Evolutionary conservation across 495 filamentous ascomycete genomes (phyloP).

Genomic region (Aspergillus panamensis): DNA sequence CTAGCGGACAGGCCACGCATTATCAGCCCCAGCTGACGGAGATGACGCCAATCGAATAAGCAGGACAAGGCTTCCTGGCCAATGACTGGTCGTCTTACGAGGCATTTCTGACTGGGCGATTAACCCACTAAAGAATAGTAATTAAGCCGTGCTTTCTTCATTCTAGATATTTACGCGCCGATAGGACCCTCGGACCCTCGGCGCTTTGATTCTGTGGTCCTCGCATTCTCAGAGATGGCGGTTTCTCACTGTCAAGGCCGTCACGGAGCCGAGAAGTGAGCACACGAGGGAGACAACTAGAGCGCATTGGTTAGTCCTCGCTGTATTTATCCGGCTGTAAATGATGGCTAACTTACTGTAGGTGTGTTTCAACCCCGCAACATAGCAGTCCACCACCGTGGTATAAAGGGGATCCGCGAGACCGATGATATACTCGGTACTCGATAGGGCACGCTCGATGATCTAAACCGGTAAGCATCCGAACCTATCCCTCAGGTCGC

Average conservation of each 20-base stretch:
- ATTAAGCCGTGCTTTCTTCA: too few relatives aligned
- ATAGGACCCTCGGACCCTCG: too few relatives aligned
- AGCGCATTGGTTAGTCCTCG: background rate
- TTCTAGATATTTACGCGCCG: too few relatives aligned
- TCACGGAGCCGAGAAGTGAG: slow-evolving; percentile 28
- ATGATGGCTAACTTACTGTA: slow-evolving; percentile 28
- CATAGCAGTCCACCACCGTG: slow-evolving; percentile 35
- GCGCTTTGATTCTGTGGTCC: too few relatives aligned
- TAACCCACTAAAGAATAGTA: too few relatives aligned
- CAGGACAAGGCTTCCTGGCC: too few relatives aligned
- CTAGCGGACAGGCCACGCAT: too few relatives aligned
- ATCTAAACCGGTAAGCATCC: slow-evolving; percentile 20
- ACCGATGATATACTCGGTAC: slow-evolving; percentile 35
- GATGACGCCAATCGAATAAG: too few relatives aligned
- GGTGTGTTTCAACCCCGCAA: slow-evolving; percentile 35
- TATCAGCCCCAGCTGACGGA: too few relatives aligned
- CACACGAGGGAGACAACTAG: slow-evolving; percentile 31
- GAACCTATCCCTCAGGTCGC: background rate
- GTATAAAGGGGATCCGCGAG: slow-evolving; percentile 31
- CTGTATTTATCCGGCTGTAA: background rate
- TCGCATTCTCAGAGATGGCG: slow-evolving; percentile 32
- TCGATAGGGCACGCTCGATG: slow-evolving; percentile 35
- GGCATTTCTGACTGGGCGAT: too few relatives aligned
- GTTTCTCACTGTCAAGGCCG: slow-evolving; percentile 29
- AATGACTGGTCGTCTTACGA: too few relatives aligned